phyloP scores from a whole-genome alignment of 2,329 filamentous ascomycete species.

The Cordyceps farinosa region DNA sequence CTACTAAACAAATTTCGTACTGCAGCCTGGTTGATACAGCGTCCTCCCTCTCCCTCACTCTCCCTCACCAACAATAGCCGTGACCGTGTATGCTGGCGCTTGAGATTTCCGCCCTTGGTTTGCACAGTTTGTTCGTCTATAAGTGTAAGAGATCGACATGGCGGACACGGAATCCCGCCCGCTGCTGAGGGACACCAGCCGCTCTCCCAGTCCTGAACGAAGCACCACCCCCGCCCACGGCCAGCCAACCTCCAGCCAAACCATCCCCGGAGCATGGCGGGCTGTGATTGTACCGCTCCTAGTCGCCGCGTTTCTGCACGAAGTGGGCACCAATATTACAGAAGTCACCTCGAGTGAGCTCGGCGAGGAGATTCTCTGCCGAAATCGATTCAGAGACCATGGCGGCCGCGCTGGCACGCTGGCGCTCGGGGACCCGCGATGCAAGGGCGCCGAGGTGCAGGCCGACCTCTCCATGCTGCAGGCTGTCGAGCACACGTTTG shows the following conservation, averaged over 20 bases:
- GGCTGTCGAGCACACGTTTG: slow-evolving; percentile 1
- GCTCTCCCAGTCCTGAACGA: no score
- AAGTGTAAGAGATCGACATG: no score
- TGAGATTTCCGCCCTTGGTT: no score
- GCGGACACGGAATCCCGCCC: no score
- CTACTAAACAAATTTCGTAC: no score
- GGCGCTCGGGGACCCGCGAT: neutral
- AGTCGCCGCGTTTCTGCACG: neutral
- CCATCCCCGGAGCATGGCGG: neutral
- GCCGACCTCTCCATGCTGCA: slow-evolving; percentile 1
- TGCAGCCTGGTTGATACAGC: no score
- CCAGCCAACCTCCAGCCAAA: neutral
- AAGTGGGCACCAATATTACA: neutral
- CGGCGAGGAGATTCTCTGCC: neutral
- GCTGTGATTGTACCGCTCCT: neutral
- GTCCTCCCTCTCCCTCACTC: no score
- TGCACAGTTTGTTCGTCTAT: no score
- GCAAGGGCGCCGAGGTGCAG: neutral
- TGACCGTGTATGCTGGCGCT: no score
- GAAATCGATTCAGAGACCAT: neutral
- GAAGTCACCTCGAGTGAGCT: slow-evolving; percentile 8
- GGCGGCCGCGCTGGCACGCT: neutral
- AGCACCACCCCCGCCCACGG: no score
- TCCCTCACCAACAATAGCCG: no score
- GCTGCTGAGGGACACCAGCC: no score